Percentiles rank a stretch among this genome's conserved stretches.
These are phyloP conservation scores for Chrysosporium keratinophilum DNA, from an alignment of 2,329 filamentous ascomycete genomes.

Conservation along the genomic window DNA sequence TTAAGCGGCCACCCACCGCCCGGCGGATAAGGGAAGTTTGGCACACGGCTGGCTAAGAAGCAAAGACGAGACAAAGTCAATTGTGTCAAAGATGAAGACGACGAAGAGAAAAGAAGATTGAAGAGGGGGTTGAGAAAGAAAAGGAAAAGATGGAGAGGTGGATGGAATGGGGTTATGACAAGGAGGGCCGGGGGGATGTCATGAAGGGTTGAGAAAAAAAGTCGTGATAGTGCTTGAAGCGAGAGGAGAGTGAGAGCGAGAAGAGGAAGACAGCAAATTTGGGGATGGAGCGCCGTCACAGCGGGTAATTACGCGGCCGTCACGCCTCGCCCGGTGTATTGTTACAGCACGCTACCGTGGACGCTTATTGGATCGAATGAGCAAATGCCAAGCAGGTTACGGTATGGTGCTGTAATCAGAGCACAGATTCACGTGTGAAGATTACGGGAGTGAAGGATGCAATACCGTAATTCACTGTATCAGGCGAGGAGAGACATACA, in stretches of 20 bases:
- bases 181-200: neutral
- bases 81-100: neutral
- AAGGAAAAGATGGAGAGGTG: conserved; percentile 13
- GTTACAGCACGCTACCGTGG: too few relatives aligned
- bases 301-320: neutral
- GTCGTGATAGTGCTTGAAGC: neutral
- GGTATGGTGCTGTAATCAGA: too few relatives aligned
- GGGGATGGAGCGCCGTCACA: neutral
- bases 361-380: neutral
- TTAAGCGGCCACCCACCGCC: conserved; percentile 27
- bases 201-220: neutral
- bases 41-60: neutral
- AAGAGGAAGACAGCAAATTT: neutral
- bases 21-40: conserved; percentile 18
- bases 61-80: conserved; percentile 11
- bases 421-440: too few relatives aligned
- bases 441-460: too few relatives aligned
- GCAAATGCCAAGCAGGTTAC: neutral
- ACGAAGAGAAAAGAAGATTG: conserved; percentile 14
- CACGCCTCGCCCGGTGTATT: neutral
- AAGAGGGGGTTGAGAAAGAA: conserved; percentile 14
- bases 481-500: too few relatives aligned
- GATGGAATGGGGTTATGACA: conserved; percentile 2
- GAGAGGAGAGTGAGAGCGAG: neutral
- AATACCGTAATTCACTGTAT: too few relatives aligned